Base-by-base conservation (phyloP, 2,329 filamentous ascomycete species). In the Colletotrichum sp. region DNA sequence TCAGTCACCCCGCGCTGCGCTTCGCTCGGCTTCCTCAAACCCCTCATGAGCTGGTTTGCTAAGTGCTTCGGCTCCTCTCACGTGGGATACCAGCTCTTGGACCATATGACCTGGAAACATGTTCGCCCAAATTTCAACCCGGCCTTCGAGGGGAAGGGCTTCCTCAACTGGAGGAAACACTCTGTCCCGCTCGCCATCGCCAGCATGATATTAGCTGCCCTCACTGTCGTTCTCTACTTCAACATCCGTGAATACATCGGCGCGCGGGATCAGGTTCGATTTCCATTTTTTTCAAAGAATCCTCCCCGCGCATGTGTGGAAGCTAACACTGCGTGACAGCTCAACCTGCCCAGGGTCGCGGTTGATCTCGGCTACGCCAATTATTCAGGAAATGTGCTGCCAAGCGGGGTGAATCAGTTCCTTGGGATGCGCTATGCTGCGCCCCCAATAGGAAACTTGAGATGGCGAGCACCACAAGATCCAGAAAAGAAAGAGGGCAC, bases 371-470 rank as follows among this genome's bases (percentile, higher is more conserved):
- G 84, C 32, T 89, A 90, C 74, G 84, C 87, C n/a, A 80, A 80
- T 30, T 90, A 89, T 71, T 82, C 83, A 28, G 88, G 88, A 32
- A 80, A 80, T 4, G 78, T 81, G 4, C 81, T 87, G 6, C 77
- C 79, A 28, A 84, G 80, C 32, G 84, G 83, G n/a, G 83, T 90
- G 34, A 84, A 84, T 66, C 83, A 88, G 78, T 90, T 86, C 79
- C 82, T 88, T 4, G 88, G 88, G 14, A 82, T 89, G 81, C 88
- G 89, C 59, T 92, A 87, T 79, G 90, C 90, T 13, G 84, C 86
- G 16, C 83, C 89, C n/a, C 90, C 90, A 7, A 72, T 88, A 1
- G 88, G 86, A 3, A 83, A 89, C 52, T 82, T 90, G 39, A 85
- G 90, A 69, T 92, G 88, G 84, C 83, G 87, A 30, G 87, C 88